Percentiles rank a stretch among this genome's conserved stretches.
Evolutionary conservation across 768 basidiomycete species (phyloP).

Genomic region (Boletus sensibilis): DNA sequence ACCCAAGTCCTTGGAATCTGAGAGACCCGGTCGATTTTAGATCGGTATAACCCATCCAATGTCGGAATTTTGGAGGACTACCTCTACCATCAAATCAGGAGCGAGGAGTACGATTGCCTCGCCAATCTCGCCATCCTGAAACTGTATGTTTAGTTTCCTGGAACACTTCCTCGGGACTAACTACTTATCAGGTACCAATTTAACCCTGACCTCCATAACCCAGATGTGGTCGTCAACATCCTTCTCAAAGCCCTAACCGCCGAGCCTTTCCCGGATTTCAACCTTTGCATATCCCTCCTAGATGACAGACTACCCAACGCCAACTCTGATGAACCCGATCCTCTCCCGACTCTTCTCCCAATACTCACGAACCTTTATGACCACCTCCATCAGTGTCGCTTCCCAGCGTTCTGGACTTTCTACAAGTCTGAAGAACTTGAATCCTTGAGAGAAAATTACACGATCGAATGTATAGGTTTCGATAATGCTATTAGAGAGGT

Average conservation of each 20-base stretch:
- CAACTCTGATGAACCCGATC: constrained; percentile 77
- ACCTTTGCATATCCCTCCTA: constrained; percentile 89
- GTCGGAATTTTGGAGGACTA: constrained; percentile 94
- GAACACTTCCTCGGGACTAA: not conserved
- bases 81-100: constrained; percentile 89
- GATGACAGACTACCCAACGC: constrained; percentile 63
- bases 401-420: constrained; percentile 80
- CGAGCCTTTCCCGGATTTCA: constrained; percentile 88
- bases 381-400: constrained; percentile 79
- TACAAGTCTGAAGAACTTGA: constrained; percentile 73
- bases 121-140: constrained; percentile 95
- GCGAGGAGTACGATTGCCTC: constrained; percentile 89
- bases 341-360: constrained; percentile 68
- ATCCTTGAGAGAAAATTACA: constrained; percentile 79
- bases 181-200: constrained; percentile 77
- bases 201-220: constrained; percentile 89
- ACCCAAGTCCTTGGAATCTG: not conserved
- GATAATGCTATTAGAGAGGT: constrained; percentile 81
- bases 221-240: constrained; percentile 91
- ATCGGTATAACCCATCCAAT: constrained; percentile 97
- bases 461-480: constrained; percentile 78
- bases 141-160: constrained; percentile 49
- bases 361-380: constrained; percentile 63
- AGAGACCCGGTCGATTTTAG: constrained; percentile 40
- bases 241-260: constrained; percentile 89